Evolutionary conservation across 2,329 filamentous ascomycete genomes (phyloP).

Genomic region (Gaeumannomyces tritici): DNA sequence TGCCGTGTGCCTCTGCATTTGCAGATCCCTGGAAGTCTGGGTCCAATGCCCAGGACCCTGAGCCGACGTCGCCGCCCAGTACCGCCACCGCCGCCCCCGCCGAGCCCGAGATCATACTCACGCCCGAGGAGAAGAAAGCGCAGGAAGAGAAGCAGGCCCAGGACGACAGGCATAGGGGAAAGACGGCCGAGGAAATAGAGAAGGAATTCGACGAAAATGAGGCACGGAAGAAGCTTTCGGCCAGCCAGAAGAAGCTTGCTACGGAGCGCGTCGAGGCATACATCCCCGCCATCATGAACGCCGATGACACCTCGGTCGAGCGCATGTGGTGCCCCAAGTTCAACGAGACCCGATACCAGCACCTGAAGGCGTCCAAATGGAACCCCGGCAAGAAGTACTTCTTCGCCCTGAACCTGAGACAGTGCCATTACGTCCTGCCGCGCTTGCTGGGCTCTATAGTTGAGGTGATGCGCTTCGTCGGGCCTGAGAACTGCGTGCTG

Average conservation of each 20-base stretch:
- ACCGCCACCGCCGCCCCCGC: no score
- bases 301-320: constrained; percentile 1
- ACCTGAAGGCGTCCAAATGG: constrained; percentile 3
- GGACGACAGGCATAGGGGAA: neutral
- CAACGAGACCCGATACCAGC: constrained; percentile 5
- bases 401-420: constrained; percentile 41
- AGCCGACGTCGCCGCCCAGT: neutral
- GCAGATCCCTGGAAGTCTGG: neutral
- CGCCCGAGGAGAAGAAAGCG: neutral
- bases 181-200: neutral
- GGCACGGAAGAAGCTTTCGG: neutral
- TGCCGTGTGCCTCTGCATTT: neutral
- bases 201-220: neutral
- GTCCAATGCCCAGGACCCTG: neutral
- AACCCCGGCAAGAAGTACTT: constrained; percentile 24
- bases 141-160: neutral
- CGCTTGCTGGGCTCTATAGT: constrained; percentile 41
- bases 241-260: neutral
- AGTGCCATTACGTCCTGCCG: constrained; percentile 33
- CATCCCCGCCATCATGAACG: constrained; percentile 10
- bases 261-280: constrained; percentile 3
- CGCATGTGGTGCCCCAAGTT: constrained; percentile 6
- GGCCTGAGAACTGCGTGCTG: constrained; percentile 36
- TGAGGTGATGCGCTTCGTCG: constrained; percentile 37
- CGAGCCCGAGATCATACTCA: neutral